Conservation (phyloP, 371 early-diverging fungal species). For the Catenaria anguillulae region DNA sequence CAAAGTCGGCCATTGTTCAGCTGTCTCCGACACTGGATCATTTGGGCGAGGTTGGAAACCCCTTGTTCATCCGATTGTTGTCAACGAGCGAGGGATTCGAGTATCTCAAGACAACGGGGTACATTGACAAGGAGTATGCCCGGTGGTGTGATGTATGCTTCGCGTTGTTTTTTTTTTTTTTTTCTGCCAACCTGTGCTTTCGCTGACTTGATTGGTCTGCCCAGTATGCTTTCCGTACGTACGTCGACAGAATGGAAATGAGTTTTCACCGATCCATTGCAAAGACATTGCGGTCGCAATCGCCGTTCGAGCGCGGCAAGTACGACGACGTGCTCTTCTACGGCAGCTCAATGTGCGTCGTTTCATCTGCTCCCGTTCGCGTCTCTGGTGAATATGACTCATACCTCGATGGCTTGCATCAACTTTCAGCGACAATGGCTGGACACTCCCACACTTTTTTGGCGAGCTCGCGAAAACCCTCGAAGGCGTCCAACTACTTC, state of each 20-base stretch:
- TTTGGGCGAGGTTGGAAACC: constrained; percentile 52
- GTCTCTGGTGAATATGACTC: not conserved
- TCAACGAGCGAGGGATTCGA: constrained; percentile 55
- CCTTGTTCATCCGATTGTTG: constrained; percentile 49
- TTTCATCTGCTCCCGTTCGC: not conserved
- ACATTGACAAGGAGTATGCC: constrained; percentile 61
- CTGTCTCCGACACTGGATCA: constrained; percentile 57
- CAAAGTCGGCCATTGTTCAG: constrained; percentile 48
- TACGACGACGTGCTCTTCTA: not conserved
- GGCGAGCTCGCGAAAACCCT: constrained; percentile 64
- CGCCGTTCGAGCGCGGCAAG: constrained; percentile 1
- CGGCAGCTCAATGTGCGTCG: not conserved
- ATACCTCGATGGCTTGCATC: too few species aligned
- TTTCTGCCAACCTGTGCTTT: too few species aligned
- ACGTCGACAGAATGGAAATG: constrained; percentile 61
- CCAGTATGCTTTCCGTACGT: constrained; percentile 61
- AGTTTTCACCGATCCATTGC: constrained; percentile 46
- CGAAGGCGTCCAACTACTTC: constrained; percentile 52
- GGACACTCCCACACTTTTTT: constrained; percentile 60
- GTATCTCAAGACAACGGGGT: constrained; percentile 51
- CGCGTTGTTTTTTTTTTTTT: not conserved
- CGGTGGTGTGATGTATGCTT: constrained; percentile 59
- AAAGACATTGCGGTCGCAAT: not conserved
- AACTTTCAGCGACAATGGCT: constrained; percentile 26
- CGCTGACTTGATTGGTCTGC: too few species aligned